Percentiles rank a stretch among this genome's conserved stretches.
phyloP scores from a whole-genome alignment of 2,329 filamentous ascomycete species.

The Fusarium chuoi region DNA sequence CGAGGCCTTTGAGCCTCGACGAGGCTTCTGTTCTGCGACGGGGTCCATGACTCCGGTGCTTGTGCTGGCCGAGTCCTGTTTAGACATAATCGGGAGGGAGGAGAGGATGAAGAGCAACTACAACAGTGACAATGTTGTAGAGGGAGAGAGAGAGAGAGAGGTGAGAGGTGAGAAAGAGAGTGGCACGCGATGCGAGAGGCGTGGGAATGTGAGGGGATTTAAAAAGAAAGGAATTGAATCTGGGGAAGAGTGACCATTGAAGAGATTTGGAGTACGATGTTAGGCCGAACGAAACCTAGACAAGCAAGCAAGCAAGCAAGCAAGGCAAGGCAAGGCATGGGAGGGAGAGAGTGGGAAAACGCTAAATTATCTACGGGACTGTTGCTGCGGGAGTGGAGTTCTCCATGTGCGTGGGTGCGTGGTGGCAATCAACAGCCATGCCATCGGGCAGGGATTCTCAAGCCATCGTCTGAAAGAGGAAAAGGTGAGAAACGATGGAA shows the following conservation, averaged over 20 bases:
- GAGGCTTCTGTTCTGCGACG: slow-evolving; percentile 43
- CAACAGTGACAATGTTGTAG: background rate
- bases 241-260: slow-evolving; percentile 20
- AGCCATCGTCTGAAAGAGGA: slow-evolving; percentile 14
- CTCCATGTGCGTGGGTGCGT: slow-evolving; percentile 1
- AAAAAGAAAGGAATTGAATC: slow-evolving; percentile 29
- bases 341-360: background rate
- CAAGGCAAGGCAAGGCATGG: slow-evolving; percentile 2
- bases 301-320: too few relatives aligned
- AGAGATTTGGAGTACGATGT: slow-evolving; percentile 26
- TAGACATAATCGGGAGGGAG: slow-evolving; percentile 18
- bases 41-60: slow-evolving; percentile 32
- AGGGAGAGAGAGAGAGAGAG: background rate
- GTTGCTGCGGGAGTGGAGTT: slow-evolving; percentile 2
- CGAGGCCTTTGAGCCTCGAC: slow-evolving; percentile 40
- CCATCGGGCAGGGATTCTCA: slow-evolving; percentile 13
- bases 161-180: background rate
- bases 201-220: slow-evolving; percentile 3
- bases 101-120: background rate
- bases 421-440: slow-evolving; percentile 21
- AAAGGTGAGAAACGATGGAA: slow-evolving; percentile 1
- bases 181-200: slow-evolving; percentile 1
- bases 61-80: slow-evolving; percentile 38
- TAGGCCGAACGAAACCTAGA: background rate
- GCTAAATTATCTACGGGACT: slow-evolving; percentile 11